Percentiles rank a stretch among this genome's conserved stretches.
These are phyloP conservation scores for Botrytis tulipae DNA, from an alignment of 2,329 filamentous ascomycete species.

Conservation along the genomic window DNA sequence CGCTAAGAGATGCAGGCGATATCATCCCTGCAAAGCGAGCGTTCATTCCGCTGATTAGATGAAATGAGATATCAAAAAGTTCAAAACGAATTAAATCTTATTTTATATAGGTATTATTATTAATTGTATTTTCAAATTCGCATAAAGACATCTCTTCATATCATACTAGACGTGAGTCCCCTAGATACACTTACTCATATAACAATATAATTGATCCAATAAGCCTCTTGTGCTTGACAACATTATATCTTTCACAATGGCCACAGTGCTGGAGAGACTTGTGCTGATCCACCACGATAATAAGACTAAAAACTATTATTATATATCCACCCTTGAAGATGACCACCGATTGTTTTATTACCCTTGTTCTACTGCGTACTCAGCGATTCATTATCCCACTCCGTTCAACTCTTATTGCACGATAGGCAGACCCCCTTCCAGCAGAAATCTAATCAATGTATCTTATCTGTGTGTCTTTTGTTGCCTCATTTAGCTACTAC, in stretches of 20 bases:
- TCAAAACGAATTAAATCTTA: background rate
- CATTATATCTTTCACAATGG: background rate
- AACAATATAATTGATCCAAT: background rate
- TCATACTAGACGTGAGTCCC: background rate
- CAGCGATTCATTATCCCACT: background rate
- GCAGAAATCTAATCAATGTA: too few species aligned
- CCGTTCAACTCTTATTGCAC: background rate
- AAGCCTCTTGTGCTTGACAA: too few species aligned
- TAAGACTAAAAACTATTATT: background rate
- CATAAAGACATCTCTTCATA: background rate
- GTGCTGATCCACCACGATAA: background rate
- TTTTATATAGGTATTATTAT: background rate
- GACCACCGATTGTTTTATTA: background rate
- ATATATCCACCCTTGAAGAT: background rate
- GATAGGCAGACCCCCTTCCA: too few species aligned
- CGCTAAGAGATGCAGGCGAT: conserved; percentile 19
- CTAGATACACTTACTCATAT: background rate
- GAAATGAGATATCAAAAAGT: background rate
- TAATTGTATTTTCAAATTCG: background rate
- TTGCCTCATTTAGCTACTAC: background rate
- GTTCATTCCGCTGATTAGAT: background rate
- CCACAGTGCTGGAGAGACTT: background rate
- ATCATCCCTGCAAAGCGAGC: conserved; percentile 11
- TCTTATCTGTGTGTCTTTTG: background rate
- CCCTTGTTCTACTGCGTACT: background rate